Percentiles rank a stretch among this genome's conserved stretches.
Conservation (phyloP, 1,284 basidiomycete genomes). For the Leucoagaricus sp. region DNA sequence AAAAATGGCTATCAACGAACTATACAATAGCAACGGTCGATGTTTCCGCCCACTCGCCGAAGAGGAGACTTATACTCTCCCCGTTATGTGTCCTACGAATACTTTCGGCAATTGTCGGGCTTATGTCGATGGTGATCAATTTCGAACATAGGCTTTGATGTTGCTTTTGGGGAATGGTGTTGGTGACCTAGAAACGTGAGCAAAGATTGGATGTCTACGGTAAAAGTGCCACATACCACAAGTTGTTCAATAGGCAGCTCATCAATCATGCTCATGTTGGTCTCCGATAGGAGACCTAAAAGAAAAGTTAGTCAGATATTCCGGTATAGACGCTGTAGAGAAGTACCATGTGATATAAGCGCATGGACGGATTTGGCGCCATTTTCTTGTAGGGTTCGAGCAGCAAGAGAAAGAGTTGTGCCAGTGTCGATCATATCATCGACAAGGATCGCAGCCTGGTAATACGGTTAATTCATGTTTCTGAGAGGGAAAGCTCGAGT, state of each 20-base stretch:
- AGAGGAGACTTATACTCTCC: slow-evolving; percentile 84
- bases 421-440: slow-evolving; percentile 99
- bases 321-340: slow-evolving; percentile 10
- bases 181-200: slow-evolving; percentile 36
- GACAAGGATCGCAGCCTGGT: slow-evolving; percentile 86
- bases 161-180: slow-evolving; percentile 46
- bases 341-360: slow-evolving; percentile 87
- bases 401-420: slow-evolving; percentile 84
- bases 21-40: slow-evolving; percentile 17
- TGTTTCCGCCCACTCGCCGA: slow-evolving; percentile 72
- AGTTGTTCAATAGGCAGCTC: slow-evolving; percentile 84
- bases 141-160: slow-evolving; percentile 58
- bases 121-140: slow-evolving; percentile 82
- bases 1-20: not conserved
- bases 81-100: slow-evolving; percentile 98
- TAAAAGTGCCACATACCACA: slow-evolving; percentile 60
- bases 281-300: slow-evolving; percentile 84
- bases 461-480: not conserved
- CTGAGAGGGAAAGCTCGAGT: not conserved
- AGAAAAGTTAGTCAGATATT: slow-evolving; percentile 4
- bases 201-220: not conserved
- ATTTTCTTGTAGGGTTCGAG: slow-evolving; percentile 82
- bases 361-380: slow-evolving; percentile 91
- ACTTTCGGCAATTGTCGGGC: slow-evolving; percentile 91
- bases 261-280: slow-evolving; percentile 76